Evolutionary conservation across 371 early-diverging fungal genomes (phyloP), one percentile per base, ranked within the genome.

Genomic region (Mortierella sp.): DNA sequence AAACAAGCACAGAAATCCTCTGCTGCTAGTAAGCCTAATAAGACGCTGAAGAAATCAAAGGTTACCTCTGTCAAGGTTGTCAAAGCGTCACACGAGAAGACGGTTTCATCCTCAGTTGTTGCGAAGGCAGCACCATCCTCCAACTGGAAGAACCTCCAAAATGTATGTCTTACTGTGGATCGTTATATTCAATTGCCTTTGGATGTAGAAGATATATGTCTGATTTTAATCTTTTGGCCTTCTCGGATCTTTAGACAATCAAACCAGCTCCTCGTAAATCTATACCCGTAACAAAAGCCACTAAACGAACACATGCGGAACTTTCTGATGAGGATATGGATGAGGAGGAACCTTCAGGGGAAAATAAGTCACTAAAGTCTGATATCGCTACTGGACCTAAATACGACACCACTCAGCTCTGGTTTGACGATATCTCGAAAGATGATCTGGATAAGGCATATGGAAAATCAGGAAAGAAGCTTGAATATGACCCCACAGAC

Each of bases 371-470:
- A 49, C 8, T 55, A 59, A 73, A 70, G 35, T 45, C 26, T 16
- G 68, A 64, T 43, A 12, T 66, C 24, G 65, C 28, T 18, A 24
- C 52, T 5, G 72, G 59, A 58, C 43, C 70, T 26, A 86, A 86
- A 61, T 84, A 84, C 69, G 78, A 84, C 5, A 86, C 85, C 35
- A 85, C 88, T 0, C 85, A 89, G 26, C 78, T 91, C 39, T 91
- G 91, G 91, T 90, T 90, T 68, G 90, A 90, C 3, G 91, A 91
- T 66, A 79, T 91, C 24, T 86, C 88, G 35, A 86, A 90, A 28
- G 85, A 88, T n/a, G 85, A 85, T 52, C 76, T 89, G 4, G 83
- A 85, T 26, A 71, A 77, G 35, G 90, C 86, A 0, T 90, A 91
- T 64, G 87, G 87, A 11, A 77, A 73, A 62, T 55, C 68, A 39